Conservation (phyloP, 345 rosid species). For the Ceriops zippeliana region DNA sequence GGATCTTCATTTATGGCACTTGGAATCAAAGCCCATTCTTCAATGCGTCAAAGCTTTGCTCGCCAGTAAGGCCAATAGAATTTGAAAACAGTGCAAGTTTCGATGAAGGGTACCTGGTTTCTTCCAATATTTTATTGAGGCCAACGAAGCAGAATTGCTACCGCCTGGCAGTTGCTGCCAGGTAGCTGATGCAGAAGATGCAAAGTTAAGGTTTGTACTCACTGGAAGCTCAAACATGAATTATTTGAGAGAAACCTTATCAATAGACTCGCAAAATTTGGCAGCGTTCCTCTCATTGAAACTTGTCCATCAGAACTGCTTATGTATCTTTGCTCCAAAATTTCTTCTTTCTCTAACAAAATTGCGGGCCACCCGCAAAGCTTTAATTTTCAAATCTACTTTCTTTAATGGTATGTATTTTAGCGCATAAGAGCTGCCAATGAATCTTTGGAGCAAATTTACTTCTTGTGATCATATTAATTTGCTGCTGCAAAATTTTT, state of each 20-base stretch:
- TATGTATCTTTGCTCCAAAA: neutral
- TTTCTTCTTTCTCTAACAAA: slow-evolving; percentile 21
- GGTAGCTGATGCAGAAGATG: slow-evolving; percentile 24
- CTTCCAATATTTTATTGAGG: slow-evolving; percentile 50
- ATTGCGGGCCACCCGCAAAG: neutral
- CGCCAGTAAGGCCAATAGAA: slow-evolving; percentile 36
- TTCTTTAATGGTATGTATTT: slow-evolving; percentile 2
- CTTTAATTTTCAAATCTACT: neutral
- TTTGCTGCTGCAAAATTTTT: too few species aligned
- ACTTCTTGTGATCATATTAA: too few species aligned
- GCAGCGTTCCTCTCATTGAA: slow-evolving; percentile 54
- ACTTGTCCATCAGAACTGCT: slow-evolving; percentile 25
- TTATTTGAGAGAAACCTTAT: slow-evolving; percentile 33
- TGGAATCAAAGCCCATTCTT: slow-evolving; percentile 47
- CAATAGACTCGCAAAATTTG: slow-evolving; percentile 35
- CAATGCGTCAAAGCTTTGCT: slow-evolving; percentile 33
- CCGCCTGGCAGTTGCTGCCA: slow-evolving; percentile 76
- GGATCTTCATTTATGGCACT: slow-evolving; percentile 17
- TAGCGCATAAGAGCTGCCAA: slow-evolving; percentile 14
- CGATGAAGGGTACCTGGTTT: slow-evolving; percentile 45
- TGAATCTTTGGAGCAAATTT: slow-evolving; percentile 12
- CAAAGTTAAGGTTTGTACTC: slow-evolving; percentile 25
- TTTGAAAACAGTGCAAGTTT: slow-evolving; percentile 43
- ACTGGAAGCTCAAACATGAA: slow-evolving; percentile 32
- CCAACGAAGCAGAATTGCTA: slow-evolving; percentile 51